Base-by-base conservation (phyloP, 2,329 filamentous ascomycete species). In the Pezicula neosporulosa region DNA sequence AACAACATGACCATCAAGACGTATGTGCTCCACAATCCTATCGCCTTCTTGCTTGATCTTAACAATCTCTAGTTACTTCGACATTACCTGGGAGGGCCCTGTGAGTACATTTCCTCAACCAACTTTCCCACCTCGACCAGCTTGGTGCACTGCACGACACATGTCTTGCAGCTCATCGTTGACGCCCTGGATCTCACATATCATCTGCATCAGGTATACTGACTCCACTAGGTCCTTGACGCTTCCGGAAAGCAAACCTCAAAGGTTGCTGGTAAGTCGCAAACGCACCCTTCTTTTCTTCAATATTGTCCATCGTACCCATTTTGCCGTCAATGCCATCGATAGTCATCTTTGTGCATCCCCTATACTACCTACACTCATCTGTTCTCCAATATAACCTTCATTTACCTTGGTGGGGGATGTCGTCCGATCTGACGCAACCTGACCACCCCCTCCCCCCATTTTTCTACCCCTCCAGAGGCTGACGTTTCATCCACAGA, bases 1-100 rank as follows among this genome's bases (percentile, higher is more conserved):
- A 75, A 81, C 78, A 85, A 80, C 72, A 96, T 96, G 90, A 75
- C 78, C 68, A 74, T 82, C 71, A 84, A 86, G 71, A 84, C 84
- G 76, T 90, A 78, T 77, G 84, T 80, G 2, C 13, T 48, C 48
- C 42, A 46, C 55, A 48, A 45, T 58, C 50, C 36, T 43, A 42
- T 52, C 51, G 47, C 50, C 6, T 30, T 51, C 28, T 18, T 15
- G 48, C 33, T 19, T 67, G 53, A 56, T 51, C 18, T 51, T 60
- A 30, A 59, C 51, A 42, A 37, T 45, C 39, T 47, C 53, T 55
- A 83, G 80, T 66, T 89, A 76, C 77, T 91, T 93, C 77, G 86
- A 92, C 58, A 68, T 87, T 56, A 69, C 78, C 69, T 90, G 86
- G 87, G 77, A 83, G 68, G 89, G 87, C 60, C 87, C 88, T 59